phyloP scores from a whole-genome alignment of 768 basidiomycete genomes.

The Mycena albidolilacea region DNA sequence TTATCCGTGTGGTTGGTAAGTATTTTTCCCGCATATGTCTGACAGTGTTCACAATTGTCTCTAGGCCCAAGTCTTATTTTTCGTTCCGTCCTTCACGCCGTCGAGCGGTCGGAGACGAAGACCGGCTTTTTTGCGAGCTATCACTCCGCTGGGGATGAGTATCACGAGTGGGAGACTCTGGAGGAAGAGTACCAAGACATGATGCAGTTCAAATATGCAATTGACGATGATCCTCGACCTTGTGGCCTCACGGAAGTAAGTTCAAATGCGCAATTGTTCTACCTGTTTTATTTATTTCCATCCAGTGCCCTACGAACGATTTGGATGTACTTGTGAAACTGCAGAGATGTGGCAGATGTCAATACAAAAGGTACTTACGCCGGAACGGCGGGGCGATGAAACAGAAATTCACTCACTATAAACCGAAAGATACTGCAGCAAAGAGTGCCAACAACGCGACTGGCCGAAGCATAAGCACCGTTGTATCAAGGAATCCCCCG shows the following conservation, averaged over 20 bases:
- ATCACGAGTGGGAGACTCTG: slow-evolving; percentile 32
- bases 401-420: not conserved
- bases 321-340: slow-evolving; percentile 12
- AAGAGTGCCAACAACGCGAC: slow-evolving; percentile 28
- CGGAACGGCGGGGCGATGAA: too few species aligned
- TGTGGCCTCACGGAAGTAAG: slow-evolving; percentile 20
- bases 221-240: slow-evolving; percentile 7
- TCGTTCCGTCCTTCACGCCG: slow-evolving; percentile 35
- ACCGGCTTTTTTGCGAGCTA: slow-evolving; percentile 21
- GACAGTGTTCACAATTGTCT: not conserved
- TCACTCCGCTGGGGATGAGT: slow-evolving; percentile 6
- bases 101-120: slow-evolving; percentile 27
- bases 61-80: slow-evolving; percentile 27
- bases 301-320: slow-evolving; percentile 23
- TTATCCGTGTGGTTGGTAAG: slow-evolving; percentile 21
- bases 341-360: slow-evolving; percentile 28
- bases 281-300: not conserved
- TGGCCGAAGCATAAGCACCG: slow-evolving; percentile 27
- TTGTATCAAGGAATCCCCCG: slow-evolving; percentile 16
- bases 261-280: not conserved
- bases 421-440: slow-evolving; percentile 28
- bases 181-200: slow-evolving; percentile 9
- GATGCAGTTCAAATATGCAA: slow-evolving; percentile 7
- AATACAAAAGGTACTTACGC: slow-evolving; percentile 13
- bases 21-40: not conserved